Evolutionary conservation across 352 stramenopile genomes (phyloP), one percentile per base, ranked within the genome.

Genomic region (Globisporangium echinulatum): DNA sequence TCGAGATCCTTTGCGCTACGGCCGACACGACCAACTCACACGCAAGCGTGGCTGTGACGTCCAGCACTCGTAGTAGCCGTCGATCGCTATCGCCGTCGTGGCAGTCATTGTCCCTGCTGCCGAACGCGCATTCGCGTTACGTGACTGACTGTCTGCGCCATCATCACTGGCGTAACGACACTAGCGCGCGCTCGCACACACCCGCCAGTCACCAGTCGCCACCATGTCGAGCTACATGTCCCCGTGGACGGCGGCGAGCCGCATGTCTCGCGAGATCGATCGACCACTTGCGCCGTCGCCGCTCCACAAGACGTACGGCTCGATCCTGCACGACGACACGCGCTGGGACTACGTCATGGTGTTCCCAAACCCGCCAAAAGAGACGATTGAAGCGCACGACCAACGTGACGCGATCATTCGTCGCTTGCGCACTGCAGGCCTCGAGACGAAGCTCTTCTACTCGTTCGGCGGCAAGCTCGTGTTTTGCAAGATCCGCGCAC

Each of bases 331-430:
- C 14, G 46, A 70, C 25, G 47, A 64, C 10, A 70, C 59, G 6
- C 79, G 78, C 54, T 94, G 85, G 82, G 85, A 92, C 72, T 94
- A 92, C 61, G 81, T 88, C 54, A 87, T 94, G 58, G 82, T 87
- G 44, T 94, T 94, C 63, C 82, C 81, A 3, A 87, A 92, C 61
- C 81, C 81, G 25, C 71, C 79, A 10, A 86, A 76, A 60, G 69
- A 77, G 47, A 77, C 79, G 42, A 75, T 83, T 58, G 76, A 85
- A 39, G 70, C 67, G 42, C 77, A 81, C 51, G 74, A 85, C 68
- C 69, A 82, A 69, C 84, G 79, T 52, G 81, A 92, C 54, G 83
- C 73, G 52, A 94, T 94, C 77, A 79, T 92, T 65, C 73, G 77
- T 52, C 79, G 80, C 39, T 69, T 94, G 47, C 74, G 72, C 47